A percentile compares a stretch with the other conserved stretches of the same genome.
These are phyloP conservation scores for Yamadazyma paraphyllophila DNA, from an alignment of 805 yeast genomes.

Conservation along the genomic window DNA sequence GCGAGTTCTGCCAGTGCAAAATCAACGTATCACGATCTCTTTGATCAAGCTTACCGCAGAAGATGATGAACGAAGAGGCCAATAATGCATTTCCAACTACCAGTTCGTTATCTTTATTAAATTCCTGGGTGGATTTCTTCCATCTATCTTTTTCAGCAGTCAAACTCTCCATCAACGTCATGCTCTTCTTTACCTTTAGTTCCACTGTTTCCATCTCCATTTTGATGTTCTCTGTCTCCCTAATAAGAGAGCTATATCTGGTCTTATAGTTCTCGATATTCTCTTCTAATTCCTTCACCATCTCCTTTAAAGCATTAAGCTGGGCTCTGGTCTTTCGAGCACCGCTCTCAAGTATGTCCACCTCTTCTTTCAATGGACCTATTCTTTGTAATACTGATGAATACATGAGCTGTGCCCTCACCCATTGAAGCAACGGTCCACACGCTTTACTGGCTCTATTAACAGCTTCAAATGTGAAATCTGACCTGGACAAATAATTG, in stretches of 20 bases:
- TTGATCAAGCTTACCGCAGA: conserved; percentile 59
- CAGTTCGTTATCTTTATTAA: conserved; percentile 41
- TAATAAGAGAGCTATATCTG: conserved; percentile 67
- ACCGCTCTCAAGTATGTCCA: conserved; percentile 54
- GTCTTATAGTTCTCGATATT: conserved; percentile 68
- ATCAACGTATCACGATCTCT: conserved; percentile 37
- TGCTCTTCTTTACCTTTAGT: conserved; percentile 59
- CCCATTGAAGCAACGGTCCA: conserved; percentile 90
- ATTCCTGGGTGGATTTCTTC: conserved; percentile 56
- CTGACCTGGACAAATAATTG: conserved; percentile 58
- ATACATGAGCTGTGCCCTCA: conserved; percentile 81
- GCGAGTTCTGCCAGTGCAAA: conserved; percentile 32
- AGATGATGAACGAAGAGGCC: conserved; percentile 58
- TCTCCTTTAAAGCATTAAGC: conserved; percentile 70
- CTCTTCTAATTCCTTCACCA: conserved; percentile 71
- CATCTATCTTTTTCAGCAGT: conserved; percentile 72
- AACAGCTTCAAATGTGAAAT: conserved; percentile 69
- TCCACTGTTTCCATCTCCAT: conserved; percentile 65
- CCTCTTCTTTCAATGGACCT: conserved; percentile 72
- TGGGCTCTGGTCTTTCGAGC: conserved; percentile 65
- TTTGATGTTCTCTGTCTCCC: conserved; percentile 77
- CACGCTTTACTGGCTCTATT: conserved; percentile 92
- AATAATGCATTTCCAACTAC: conserved; percentile 67
- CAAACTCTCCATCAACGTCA: conserved; percentile 58
- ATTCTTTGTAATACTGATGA: conserved; percentile 66